A percentile compares a stretch with the other conserved stretches of the same genome.
phyloP scores from a whole-genome alignment of 2,329 filamentous ascomycete genomes.

The Fusarium poae region DNA sequence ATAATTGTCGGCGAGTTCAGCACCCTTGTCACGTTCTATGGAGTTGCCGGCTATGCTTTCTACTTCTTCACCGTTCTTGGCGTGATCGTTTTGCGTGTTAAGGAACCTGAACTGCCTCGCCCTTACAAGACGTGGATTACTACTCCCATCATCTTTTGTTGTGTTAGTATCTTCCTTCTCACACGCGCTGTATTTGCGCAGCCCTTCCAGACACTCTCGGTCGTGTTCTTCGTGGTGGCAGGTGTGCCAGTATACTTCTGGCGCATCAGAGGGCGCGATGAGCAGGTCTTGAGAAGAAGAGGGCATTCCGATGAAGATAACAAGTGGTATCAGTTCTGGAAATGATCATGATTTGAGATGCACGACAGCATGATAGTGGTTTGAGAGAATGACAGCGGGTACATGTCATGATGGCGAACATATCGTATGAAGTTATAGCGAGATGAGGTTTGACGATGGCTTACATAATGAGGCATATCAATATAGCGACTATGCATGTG shows the following conservation, averaged over 20 bases:
- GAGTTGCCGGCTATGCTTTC: conserved; percentile 95
- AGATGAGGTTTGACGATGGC: conserved; percentile 18
- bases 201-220: conserved; percentile 88
- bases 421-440: conserved; percentile 7
- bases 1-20: conserved; percentile 89
- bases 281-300: conserved; percentile 59
- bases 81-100: conserved; percentile 88
- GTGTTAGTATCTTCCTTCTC: conserved; percentile 92
- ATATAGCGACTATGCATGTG: conserved; percentile 20
- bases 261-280: conserved; percentile 77
- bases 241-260: conserved; percentile 92
- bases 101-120: conserved; percentile 86
- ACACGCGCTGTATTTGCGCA: conserved; percentile 90
- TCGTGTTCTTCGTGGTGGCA: conserved; percentile 84
- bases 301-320: conserved; percentile 50
- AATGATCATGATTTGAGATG: conserved; percentile 40
- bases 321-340: conserved; percentile 74
- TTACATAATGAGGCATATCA: conserved; percentile 28
- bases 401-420: conserved; percentile 18
- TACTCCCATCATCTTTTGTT: conserved; percentile 98
- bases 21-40: conserved; percentile 95
- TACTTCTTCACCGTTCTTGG: conserved; percentile 97
- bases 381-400: conserved; percentile 3
- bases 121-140: conserved; percentile 97
- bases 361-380: neutral